Conservation (phyloP, 2,329 filamentous ascomycete species). For the Zopfia rhizophila region DNA sequence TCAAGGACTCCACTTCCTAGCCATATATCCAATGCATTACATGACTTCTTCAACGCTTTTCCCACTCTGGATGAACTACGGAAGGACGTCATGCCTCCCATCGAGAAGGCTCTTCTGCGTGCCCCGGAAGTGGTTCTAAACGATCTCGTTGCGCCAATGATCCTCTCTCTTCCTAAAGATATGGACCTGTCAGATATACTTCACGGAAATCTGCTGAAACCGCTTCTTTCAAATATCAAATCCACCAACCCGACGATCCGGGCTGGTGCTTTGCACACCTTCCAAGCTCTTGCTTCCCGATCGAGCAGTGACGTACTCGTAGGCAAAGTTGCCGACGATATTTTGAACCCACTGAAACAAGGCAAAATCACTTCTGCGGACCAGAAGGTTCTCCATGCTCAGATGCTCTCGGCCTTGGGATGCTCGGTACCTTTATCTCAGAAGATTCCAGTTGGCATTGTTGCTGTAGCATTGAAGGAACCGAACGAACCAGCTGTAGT, state of each 20-base stretch:
- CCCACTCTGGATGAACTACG: constrained; percentile 77
- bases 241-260: constrained; percentile 85
- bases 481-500: constrained; percentile 85
- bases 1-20: constrained; percentile 76
- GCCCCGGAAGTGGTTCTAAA: constrained; percentile 90
- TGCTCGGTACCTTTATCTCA: constrained; percentile 70
- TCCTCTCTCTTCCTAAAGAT: constrained; percentile 72
- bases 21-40: constrained; percentile 77
- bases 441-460: constrained; percentile 74
- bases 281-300: constrained; percentile 73
- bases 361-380: constrained; percentile 87
- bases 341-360: constrained; percentile 80
- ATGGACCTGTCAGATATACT: constrained; percentile 84
- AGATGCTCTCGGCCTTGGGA: constrained; percentile 72
- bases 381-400: constrained; percentile 82
- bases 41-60: constrained; percentile 85
- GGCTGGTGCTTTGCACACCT: constrained; percentile 77
- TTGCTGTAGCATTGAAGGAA: constrained; percentile 79
- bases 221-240: constrained; percentile 88
- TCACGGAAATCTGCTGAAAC: constrained; percentile 79
- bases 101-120: constrained; percentile 89
- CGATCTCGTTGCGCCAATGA: constrained; percentile 78
- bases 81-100: constrained; percentile 77
- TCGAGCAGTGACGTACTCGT: constrained; percentile 69
- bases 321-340: constrained; percentile 77